Evolutionary conservation across 192 early-diverging fungal genomes (phyloP), one percentile per base, ranked within the genome.

Genomic region (Kappamyces sp.): DNA sequence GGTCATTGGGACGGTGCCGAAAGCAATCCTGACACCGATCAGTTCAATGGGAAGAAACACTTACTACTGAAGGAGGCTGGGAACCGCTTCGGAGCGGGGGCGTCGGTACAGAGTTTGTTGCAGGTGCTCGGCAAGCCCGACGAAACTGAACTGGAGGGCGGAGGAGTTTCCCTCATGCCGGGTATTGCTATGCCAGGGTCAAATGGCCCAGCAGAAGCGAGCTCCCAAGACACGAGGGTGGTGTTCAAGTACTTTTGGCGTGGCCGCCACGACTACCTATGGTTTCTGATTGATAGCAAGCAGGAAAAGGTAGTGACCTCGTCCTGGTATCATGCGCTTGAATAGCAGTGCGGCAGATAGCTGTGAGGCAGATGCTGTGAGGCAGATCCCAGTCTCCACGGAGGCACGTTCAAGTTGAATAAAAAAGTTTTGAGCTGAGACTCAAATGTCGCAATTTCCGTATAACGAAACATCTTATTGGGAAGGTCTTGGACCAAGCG

Each of bases 241-340:
- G 36, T 52, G 36, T 29, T 52, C 35, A 38, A 52, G 40, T 52
- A 52, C 50, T 52, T 38, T 29, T 52, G 50, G 50, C 36, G 50
- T n/a, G 50, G 50, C 6, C 36, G 50, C 36, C 50, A 52, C 40
- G 50, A 52, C 14, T 52, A 38, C 15, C 14, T 52, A 3, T 52
- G 40, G 11, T 52, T 52, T 52, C 50, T 38, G 14, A 38, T 52
- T 22, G 50, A 52, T 1, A 38, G 2, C 11, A 29, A 34, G 7
- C 36, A 34, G 3, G 36, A 34, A 29, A 38, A n/a, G 7, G 22
- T 52, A 0, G 40, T 38, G 29, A 52, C 36, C 36, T 34, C 40
- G 35, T 34, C 50, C 14, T 52, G 50, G 50, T 52, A 52, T 52
- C 36, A 52, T 9, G 50, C 50, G n/a, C 40, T 52, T 34, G 50